These are phyloP conservation scores for Xylogone sp. DNA, from an alignment of 2,329 filamentous ascomycete genomes.

Conservation along the genomic window DNA sequence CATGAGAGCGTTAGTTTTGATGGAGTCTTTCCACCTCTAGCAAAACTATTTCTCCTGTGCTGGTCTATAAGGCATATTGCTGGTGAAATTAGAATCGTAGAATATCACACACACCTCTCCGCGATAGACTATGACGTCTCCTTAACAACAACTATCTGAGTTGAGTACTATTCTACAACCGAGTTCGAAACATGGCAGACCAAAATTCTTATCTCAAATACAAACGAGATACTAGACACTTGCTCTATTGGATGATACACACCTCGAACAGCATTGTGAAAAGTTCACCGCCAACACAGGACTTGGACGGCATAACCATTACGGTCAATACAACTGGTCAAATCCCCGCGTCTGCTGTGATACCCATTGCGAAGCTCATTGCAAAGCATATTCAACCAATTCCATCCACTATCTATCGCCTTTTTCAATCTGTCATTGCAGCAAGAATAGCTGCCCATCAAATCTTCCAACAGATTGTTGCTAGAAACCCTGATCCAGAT, in stretches of 20 bases:
- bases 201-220: slow-evolving; percentile 33
- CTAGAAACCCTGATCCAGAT: slow-evolving; percentile 10
- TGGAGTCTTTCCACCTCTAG: too few species aligned
- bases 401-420: slow-evolving; percentile 9
- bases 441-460: slow-evolving; percentile 7
- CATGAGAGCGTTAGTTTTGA: too few species aligned
- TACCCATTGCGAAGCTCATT: slow-evolving; percentile 38
- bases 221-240: slow-evolving; percentile 34
- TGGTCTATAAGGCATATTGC: too few species aligned
- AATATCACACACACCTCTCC: too few species aligned
- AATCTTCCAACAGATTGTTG: slow-evolving; percentile 7
- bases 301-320: slow-evolving; percentile 2
- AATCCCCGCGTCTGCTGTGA: slow-evolving; percentile 31
- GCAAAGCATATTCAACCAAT: slow-evolving; percentile 31
- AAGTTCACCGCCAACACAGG: slow-evolving; percentile 9
- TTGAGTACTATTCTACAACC: too few species aligned
- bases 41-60: too few species aligned
- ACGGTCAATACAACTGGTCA: slow-evolving; percentile 34
- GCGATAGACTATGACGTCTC: too few species aligned
- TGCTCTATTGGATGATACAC: slow-evolving; percentile 37
- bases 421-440: slow-evolving; percentile 11
- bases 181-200: slow-evolving; percentile 12
- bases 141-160: too few species aligned
- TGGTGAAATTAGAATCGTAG: too few species aligned
- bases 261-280: slow-evolving; percentile 33